These are phyloP conservation scores for Striga asiatica DNA, from an alignment of 257 asterid genomes.

Conservation along the genomic window DNA sequence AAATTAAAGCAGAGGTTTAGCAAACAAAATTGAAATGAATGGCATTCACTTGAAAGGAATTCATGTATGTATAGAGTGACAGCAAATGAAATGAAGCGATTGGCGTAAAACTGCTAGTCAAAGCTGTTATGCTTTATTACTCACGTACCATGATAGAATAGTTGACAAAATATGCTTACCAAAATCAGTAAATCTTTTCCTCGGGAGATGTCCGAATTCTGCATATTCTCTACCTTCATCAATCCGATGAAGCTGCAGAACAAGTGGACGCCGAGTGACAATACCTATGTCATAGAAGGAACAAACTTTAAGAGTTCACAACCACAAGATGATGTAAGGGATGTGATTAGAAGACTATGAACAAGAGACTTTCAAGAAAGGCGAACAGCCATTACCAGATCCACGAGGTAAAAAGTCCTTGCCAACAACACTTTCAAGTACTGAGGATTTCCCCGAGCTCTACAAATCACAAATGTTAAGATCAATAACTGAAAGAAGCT, in stretches of 20 bases:
- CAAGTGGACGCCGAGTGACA: slow-evolving; percentile 97
- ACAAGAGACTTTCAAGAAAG: neutral
- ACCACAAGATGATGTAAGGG: neutral
- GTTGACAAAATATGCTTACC: slow-evolving; percentile 35
- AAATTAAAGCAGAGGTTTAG: slow-evolving; percentile 14
- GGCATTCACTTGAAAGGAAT: no score
- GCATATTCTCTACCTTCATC: slow-evolving; percentile 93
- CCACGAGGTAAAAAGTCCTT: slow-evolving; percentile 99
- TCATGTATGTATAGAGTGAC: no score
- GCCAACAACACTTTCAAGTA: slow-evolving; percentile 93
- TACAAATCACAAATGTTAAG: slow-evolving; percentile 20
- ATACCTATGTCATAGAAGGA: slow-evolving; percentile 44
- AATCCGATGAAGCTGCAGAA: slow-evolving; percentile 84
- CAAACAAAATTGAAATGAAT: neutral
- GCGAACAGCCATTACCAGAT: slow-evolving; percentile 51
- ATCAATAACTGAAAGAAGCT: slow-evolving; percentile 4
- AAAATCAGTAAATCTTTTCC: slow-evolving; percentile 79
- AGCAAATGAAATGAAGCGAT: slow-evolving; percentile 1
- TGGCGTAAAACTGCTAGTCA: neutral
- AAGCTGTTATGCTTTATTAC: neutral
- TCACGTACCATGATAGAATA: neutral
- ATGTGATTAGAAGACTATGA: neutral
- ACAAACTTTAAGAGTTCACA: slow-evolving; percentile 1
- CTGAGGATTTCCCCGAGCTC: slow-evolving; percentile 99
- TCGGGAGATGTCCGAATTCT: slow-evolving; percentile 92